A percentile compares a stretch with the other conserved stretches of the same genome.
Conservation (phyloP, 2,329 filamentous ascomycete genomes). For the Teratosphaeria epicoccoides region DNA sequence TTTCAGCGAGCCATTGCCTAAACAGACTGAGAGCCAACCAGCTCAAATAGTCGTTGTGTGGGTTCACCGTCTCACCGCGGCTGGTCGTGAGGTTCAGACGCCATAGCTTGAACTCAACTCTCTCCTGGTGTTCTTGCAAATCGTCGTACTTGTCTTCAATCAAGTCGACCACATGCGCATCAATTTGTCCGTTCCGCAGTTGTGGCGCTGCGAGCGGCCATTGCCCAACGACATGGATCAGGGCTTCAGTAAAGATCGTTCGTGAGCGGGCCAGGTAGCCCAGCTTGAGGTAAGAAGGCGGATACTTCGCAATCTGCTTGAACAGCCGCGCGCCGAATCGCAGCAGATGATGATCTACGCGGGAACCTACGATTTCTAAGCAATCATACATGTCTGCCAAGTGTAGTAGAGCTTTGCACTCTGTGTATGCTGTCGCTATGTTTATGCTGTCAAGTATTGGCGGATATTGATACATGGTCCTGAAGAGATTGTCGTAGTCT, state of each 20-base stretch:
- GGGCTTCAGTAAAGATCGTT: conserved; percentile 63
- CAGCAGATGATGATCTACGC: conserved; percentile 86
- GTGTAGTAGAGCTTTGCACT: conserved; percentile 80
- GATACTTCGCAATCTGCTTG: conserved; percentile 95
- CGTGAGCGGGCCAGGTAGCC: conserved; percentile 76
- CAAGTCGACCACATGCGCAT: conserved; percentile 68
- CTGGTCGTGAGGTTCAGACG: conserved; percentile 67
- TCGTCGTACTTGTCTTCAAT: conserved; percentile 95
- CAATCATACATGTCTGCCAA: conserved; percentile 95
- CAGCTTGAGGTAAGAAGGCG: conserved; percentile 80
- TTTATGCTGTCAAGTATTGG: conserved; percentile 74
- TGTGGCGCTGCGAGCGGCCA: conserved; percentile 77
- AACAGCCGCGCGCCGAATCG: conserved; percentile 85
- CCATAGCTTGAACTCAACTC: conserved; percentile 73
- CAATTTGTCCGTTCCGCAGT: conserved; percentile 57
- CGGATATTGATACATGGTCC: conserved; percentile 89
- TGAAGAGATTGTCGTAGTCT: conserved; percentile 92
- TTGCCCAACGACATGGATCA: conserved; percentile 89
- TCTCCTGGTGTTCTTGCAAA: conserved; percentile 68
- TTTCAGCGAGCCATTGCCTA: conserved; percentile 86
- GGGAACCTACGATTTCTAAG: conserved; percentile 71
- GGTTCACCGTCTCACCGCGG: conserved; percentile 71
- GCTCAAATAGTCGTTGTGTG: conserved; percentile 69
- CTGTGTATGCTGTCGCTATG: conserved; percentile 84
- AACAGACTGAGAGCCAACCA: conserved; percentile 84